A percentile compares a stretch with the other conserved stretches of the same genome.
These are phyloP conservation scores for Verticillium albo-atrum DNA, from an alignment of 2,329 filamentous ascomycete genomes.

Conservation along the genomic window DNA sequence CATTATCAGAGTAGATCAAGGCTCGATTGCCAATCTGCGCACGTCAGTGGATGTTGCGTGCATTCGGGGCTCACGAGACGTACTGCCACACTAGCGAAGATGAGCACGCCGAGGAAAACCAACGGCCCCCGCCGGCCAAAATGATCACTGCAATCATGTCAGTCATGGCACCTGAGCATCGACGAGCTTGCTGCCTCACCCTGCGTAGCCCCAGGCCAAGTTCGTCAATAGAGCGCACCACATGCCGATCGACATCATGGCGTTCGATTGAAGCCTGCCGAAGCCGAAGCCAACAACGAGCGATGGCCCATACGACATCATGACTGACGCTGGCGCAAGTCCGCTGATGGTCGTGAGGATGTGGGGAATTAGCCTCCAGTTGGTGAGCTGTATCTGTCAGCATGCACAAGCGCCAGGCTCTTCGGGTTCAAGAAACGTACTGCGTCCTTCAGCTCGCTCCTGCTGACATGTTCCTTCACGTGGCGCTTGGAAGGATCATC, in stretches of 20 bases:
- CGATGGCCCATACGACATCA: slow-evolving; percentile 24
- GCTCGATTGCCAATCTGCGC: slow-evolving; percentile 21
- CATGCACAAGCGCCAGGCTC: background rate
- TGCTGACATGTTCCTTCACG: slow-evolving; percentile 21
- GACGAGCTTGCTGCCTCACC: slow-evolving; percentile 4
- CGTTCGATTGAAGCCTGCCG: slow-evolving; percentile 25
- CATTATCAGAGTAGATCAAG: slow-evolving; percentile 17
- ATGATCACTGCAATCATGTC: slow-evolving; percentile 11
- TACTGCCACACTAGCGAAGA: slow-evolving; percentile 17
- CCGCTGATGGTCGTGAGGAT: slow-evolving; percentile 22
- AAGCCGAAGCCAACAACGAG: slow-evolving; percentile 29
- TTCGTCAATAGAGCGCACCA: slow-evolving; percentile 28
- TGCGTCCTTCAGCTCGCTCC: slow-evolving; percentile 25
- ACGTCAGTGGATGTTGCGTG: background rate
- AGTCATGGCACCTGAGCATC: background rate
- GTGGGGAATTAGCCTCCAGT: slow-evolving; percentile 31
- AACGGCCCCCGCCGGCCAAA: slow-evolving; percentile 16
- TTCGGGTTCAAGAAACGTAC: slow-evolving; percentile 14
- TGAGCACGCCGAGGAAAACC: slow-evolving; percentile 21
- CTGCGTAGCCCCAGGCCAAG: slow-evolving; percentile 22
- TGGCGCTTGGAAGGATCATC: slow-evolving; percentile 30
- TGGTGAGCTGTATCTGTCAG: slow-evolving; percentile 22
- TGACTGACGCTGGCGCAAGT: slow-evolving; percentile 20
- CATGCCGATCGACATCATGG: slow-evolving; percentile 28
- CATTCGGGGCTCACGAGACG: background rate